Conservation (phyloP, 352 stramenopile genomes). For the Globisporangium viniferum region DNA sequence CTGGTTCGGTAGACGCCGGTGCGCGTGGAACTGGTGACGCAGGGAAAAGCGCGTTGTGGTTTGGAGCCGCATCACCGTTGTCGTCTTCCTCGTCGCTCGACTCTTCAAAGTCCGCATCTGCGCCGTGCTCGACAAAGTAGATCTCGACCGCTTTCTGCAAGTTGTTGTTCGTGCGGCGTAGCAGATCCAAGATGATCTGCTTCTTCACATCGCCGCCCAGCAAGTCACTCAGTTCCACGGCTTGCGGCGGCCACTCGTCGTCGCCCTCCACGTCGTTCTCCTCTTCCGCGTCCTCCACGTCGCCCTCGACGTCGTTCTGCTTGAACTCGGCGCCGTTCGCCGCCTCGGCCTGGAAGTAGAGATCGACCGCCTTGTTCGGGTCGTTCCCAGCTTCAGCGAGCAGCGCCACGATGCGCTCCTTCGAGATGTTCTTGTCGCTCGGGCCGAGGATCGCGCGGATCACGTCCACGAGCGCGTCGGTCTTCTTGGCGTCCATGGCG, state of each 20-base stretch:
- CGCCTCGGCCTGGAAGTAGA: constrained; percentile 70
- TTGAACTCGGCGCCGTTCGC: constrained; percentile 35
- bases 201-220: constrained; percentile 63
- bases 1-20: constrained; percentile 10
- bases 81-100: constrained; percentile 43
- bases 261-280: constrained; percentile 39
- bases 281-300: constrained; percentile 31
- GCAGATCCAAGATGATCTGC: constrained; percentile 48
- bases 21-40: constrained; percentile 20
- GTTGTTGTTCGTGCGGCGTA: constrained; percentile 67
- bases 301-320: constrained; percentile 53
- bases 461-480: constrained; percentile 67
- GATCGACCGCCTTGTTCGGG: constrained; percentile 79
- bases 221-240: constrained; percentile 62
- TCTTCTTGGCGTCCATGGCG: constrained; percentile 45
- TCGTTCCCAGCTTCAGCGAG: constrained; percentile 60
- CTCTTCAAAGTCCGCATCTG: constrained; percentile 37
- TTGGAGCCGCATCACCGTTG: constrained; percentile 10
- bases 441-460: constrained; percentile 79
- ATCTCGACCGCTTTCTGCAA: constrained; percentile 77
- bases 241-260: constrained; percentile 39
- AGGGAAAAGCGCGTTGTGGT: constrained; percentile 29
- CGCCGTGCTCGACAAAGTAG: constrained; percentile 68
- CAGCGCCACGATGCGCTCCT: constrained; percentile 62
- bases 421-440: constrained; percentile 47